These are phyloP conservation scores for Myriosclerotinia curreyana DNA, from an alignment of 2,329 filamentous ascomycete species.

Conservation along the genomic window DNA sequence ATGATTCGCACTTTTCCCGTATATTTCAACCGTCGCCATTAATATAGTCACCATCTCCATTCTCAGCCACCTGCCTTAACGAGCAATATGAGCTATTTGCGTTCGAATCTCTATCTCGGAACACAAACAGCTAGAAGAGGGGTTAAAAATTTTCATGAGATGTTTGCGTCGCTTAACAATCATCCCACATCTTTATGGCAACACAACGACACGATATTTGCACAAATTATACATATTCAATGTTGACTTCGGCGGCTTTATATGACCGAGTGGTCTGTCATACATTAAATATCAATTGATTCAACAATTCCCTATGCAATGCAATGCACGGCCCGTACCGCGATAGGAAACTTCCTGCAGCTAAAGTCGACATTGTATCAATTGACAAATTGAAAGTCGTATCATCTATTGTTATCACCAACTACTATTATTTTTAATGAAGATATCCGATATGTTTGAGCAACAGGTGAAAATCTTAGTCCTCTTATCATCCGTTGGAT, in stretches of 20 bases:
- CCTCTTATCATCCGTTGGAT: neutral
- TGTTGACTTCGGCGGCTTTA: constrained; percentile 17
- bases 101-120: neutral
- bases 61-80: neutral
- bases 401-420: constrained; percentile 6
- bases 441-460: constrained; percentile 6
- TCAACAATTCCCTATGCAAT: constrained; percentile 7
- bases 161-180: constrained; percentile 6
- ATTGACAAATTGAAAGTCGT: neutral
- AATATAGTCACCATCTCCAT: neutral
- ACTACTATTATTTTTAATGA: neutral
- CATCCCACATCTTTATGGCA: constrained; percentile 4
- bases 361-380: neutral
- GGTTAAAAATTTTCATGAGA: neutral
- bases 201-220: constrained; percentile 8
- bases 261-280: constrained; percentile 18
- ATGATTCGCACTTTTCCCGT: neutral
- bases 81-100: neutral
- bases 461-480: neutral
- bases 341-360: constrained; percentile 17
- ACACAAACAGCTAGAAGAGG: neutral
- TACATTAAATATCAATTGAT: constrained; percentile 17
- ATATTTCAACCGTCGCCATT: neutral
- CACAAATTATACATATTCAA: neutral
- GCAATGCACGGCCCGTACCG: constrained; percentile 20